Evolutionary conservation across 2,329 filamentous ascomycete genomes (phyloP).

Genomic region (Mariannaea elegans): DNA sequence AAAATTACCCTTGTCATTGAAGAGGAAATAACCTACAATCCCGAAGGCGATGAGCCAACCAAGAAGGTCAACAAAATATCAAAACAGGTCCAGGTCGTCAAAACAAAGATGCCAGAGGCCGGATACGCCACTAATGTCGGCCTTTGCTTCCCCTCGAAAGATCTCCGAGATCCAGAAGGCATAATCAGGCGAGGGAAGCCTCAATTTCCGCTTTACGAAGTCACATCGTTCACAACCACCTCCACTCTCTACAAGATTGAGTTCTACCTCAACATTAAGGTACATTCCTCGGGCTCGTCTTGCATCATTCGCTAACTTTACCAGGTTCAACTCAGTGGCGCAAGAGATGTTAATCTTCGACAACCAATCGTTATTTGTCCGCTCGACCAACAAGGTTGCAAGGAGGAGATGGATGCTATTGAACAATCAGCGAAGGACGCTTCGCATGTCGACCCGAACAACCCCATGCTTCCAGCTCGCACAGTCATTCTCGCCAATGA

Average conservation of each 20-base stretch:
- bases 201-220: conserved; percentile 87
- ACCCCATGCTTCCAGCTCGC: conserved; percentile 89
- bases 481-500: conserved; percentile 84
- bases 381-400: conserved; percentile 93
- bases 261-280: conserved; percentile 95
- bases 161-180: conserved; percentile 86
- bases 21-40: conserved; percentile 98
- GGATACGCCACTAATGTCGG: conserved; percentile 95
- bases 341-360: conserved; percentile 86
- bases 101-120: conserved; percentile 85
- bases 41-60: conserved; percentile 93
- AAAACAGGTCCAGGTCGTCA: conserved; percentile 83
- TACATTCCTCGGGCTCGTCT: conserved; percentile 49
- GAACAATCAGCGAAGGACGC: conserved; percentile 96
- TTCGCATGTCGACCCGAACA: conserved; percentile 84
- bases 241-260: conserved; percentile 98
- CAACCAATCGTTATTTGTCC: conserved; percentile 97
- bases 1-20: conserved; percentile 95
- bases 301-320: conserved; percentile 33
- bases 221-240: conserved; percentile 91
- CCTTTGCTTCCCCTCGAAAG: conserved; percentile 88
- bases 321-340: conserved; percentile 87
- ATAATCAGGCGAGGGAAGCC: conserved; percentile 85
- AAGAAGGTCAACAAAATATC: conserved; percentile 88
- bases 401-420: conserved; percentile 98